Conservation (phyloP, 805 yeast species). For the Lipomyces sp. region DNA sequence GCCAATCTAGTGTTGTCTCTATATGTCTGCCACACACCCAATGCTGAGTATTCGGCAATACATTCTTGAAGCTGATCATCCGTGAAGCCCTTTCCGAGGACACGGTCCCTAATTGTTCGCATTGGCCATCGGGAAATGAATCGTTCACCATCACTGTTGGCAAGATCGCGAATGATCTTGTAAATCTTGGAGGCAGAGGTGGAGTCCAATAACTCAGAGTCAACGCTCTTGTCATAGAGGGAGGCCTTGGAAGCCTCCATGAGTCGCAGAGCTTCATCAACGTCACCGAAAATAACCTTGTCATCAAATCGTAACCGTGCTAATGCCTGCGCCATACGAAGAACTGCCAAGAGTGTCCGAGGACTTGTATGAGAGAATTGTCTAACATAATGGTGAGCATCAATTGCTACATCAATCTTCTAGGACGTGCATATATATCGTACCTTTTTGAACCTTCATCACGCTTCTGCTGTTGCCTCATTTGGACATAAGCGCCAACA, state of each 20-base stretch:
- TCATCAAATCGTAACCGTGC: constrained; percentile 86
- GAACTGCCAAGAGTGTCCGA: constrained; percentile 86
- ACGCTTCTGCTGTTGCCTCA: constrained; percentile 88
- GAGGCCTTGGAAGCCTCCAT: constrained; percentile 86
- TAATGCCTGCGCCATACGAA: constrained; percentile 91
- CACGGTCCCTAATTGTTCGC: constrained; percentile 62
- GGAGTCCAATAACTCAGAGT: constrained; percentile 58
- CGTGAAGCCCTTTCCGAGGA: constrained; percentile 82
- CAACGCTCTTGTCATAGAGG: constrained; percentile 56
- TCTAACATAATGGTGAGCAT: constrained; percentile 3
- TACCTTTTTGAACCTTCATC: constrained; percentile 69
- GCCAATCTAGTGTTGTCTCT: constrained; percentile 28
- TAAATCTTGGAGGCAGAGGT: constrained; percentile 71
- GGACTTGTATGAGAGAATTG: constrained; percentile 94
- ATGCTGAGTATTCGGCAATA: constrained; percentile 69
- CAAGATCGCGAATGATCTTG: constrained; percentile 67
- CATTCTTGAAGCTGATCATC: constrained; percentile 76
- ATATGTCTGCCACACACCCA: constrained; percentile 64
- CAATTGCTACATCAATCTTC: background rate
- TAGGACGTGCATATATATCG: background rate
- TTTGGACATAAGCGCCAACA: constrained; percentile 80
- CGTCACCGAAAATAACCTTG: constrained; percentile 74
- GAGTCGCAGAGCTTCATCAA: constrained; percentile 92
- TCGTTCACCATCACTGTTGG: constrained; percentile 49
- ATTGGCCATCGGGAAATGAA: constrained; percentile 49